Base-by-base conservation (phyloP, 805 yeast species). In the Lipomyces anomalus region DNA sequence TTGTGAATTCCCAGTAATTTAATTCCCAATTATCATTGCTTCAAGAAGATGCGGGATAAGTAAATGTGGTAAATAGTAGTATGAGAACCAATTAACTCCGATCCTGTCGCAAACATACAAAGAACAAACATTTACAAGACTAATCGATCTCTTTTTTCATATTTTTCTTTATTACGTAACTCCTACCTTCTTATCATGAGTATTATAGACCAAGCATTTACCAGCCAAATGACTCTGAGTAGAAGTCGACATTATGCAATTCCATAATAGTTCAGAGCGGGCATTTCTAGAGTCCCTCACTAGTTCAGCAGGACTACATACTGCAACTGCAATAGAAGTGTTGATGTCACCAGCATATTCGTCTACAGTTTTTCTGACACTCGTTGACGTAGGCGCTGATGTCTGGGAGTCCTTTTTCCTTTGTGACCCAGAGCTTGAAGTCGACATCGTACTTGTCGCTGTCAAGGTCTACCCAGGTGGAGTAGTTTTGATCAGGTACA, bases 191-290 rank as follows among this genome's bases (percentile, higher is more conserved):
- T n/a, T n/a, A n/a, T n/a, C n/a, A n/a, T n/a, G n/a, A n/a, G n/a
- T n/a, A n/a, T n/a, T n/a, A n/a, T n/a, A n/a, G n/a, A n/a, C n/a
- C n/a, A n/a, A n/a, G n/a, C n/a, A n/a, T 26, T 17, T 49, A 61
- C 65, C 65, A 61, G 7, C 64, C 64, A 43, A 61, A 61, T n/a
- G 55, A 43, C 51, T 61, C 65, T 21, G 61, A 57, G 33, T 58
- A 57, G 42, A 59, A 53, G 35, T 55, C 48, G 24, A 61, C 52
- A 30, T 47, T 46, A 44, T 37, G n/a, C 59, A 59, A 22, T 55
- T 47, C 44, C 53, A 48, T 23, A 53, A 44, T 37, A 60, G 38
- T 22, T 50, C 54, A 4, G 64, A 52, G 36, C 55, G 53, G 9
- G 55, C 51, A 40, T 61, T 61, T 24, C 62, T 50, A 5, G 57